Evolutionary conservation across 1,284 basidiomycete genomes (phyloP).

Genomic region (Melanopsichium pennsylvanicum): DNA sequence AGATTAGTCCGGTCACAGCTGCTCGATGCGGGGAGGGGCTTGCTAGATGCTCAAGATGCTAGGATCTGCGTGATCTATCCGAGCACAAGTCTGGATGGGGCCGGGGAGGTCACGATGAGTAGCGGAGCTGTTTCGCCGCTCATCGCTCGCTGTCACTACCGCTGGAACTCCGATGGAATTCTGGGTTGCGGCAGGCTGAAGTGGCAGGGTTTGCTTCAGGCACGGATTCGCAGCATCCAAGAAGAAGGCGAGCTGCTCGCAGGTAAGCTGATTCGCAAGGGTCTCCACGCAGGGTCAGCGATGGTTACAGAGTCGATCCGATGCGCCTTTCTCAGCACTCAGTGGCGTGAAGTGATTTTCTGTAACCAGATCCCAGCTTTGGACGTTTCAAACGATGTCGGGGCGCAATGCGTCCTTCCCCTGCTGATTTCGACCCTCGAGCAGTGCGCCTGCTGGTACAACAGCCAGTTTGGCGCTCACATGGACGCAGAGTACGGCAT

Average conservation of each 20-base stretch:
- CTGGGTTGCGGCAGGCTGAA: constrained; percentile 7
- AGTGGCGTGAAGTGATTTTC: constrained; percentile 9
- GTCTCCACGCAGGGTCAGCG: background rate
- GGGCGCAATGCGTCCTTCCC: background rate
- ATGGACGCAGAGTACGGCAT: background rate
- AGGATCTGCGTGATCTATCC: constrained; percentile 8
- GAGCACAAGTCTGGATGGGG: too few relatives aligned
- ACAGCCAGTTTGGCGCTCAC: background rate
- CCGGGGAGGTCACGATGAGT: too few relatives aligned
- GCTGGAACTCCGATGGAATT: background rate
- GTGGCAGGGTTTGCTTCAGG: constrained; percentile 5
- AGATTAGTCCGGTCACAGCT: too few relatives aligned
- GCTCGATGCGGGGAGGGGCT: background rate
- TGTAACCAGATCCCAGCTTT: background rate
- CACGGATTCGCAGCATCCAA: constrained; percentile 4
- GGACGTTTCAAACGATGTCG: background rate
- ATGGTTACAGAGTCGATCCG: constrained; percentile 1
- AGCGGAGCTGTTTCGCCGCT: too few relatives aligned
- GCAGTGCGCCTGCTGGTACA: constrained; percentile 14
- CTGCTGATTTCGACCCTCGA: constrained; percentile 10
- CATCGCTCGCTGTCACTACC: background rate
- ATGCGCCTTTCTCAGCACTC: background rate
- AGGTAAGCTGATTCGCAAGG: constrained; percentile 15
- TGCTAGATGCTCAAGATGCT: background rate
- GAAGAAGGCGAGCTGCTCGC: constrained; percentile 16